Evolutionary conservation across 345 rosid species (phyloP).

Genomic region (Populus euphratica): DNA sequence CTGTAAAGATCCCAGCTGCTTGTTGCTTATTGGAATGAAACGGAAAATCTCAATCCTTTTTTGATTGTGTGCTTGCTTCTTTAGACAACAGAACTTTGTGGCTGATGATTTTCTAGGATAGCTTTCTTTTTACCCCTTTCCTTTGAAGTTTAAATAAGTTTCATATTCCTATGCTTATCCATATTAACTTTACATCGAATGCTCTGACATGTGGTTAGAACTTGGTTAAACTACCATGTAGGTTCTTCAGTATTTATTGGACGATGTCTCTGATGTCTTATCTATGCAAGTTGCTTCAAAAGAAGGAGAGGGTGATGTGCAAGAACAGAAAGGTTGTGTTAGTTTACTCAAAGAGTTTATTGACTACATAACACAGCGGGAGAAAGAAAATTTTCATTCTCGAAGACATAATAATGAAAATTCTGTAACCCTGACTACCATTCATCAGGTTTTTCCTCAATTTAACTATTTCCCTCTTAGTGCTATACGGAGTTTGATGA

Average conservation of each 20-base stretch:
- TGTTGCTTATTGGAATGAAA: not conserved
- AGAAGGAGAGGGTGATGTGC: slow-evolving; percentile 31
- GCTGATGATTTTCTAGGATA: not conserved
- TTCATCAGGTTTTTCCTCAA: slow-evolving; percentile 70
- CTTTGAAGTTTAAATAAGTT: no score
- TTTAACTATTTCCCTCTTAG: slow-evolving; percentile 1
- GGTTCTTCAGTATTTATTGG: slow-evolving; percentile 88
- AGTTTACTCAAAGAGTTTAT: slow-evolving; percentile 51
- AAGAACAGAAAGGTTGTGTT: slow-evolving; percentile 53
- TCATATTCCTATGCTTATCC: not conserved
- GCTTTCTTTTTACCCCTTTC: no score
- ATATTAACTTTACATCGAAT: not conserved
- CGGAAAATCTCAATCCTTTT: not conserved
- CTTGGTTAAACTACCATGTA: slow-evolving; percentile 34
- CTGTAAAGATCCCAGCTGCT: not conserved
- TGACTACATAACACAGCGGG: slow-evolving; percentile 60
- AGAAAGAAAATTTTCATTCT: slow-evolving; percentile 65
- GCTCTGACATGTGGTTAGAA: not conserved
- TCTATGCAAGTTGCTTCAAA: slow-evolving; percentile 38
- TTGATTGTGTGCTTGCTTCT: not conserved
- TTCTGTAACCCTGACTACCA: slow-evolving; percentile 88
- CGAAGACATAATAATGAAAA: slow-evolving; percentile 69
- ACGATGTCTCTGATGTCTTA: slow-evolving; percentile 75
- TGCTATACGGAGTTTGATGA: not conserved
- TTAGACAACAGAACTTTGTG: not conserved